Base-by-base conservation (phyloP, 2,329 filamentous ascomycete genomes). In the Onygena corvina region DNA sequence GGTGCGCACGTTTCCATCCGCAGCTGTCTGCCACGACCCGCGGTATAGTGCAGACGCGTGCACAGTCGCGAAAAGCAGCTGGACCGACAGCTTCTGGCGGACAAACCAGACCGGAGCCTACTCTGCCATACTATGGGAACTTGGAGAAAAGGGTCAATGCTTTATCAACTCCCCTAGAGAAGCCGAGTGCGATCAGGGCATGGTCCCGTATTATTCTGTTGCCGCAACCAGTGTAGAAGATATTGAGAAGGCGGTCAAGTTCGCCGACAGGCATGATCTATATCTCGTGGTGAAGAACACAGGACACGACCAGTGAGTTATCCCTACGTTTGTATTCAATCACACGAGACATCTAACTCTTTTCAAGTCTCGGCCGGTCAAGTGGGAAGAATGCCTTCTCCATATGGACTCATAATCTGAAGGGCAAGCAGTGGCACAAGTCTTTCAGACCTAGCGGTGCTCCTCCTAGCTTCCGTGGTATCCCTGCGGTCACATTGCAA, bases 251-350 rank as follows among this genome's bases (percentile, higher is more conserved):
- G 56, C 56, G 12, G 54, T 62, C 18, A 57, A 54, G n/a, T 62
- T 62, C 31, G 59, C 60, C 35, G 50, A 42, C 20, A 48, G 57
- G 25, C 54, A 58, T 25, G 51, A 61, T 25, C 38, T 61, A 11
- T 59, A 58, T 46, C 53, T 61, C 21, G 57, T 59, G 5, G 54
- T 61, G 25, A 61, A 61, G 50, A 61, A 61, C 42, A 61, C 59
- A 0, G 59, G 59, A 11, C 59, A 61, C 49, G 56, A 58, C 49
- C 57, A 60, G 58, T 59, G 38, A 48, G 56, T 56, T 8, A 20
- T 6, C 7, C 14, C 20, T 21, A 6, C 54, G 8, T 1, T 23
- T 47, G 9, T n/a, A n/a, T 14, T 18, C 8, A 16, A n/a, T 45
- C 5, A 3, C 9, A 5, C 2, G 16, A 3, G 1, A 29, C 18